phyloP scores from a whole-genome alignment of 148 eudicot genomes.

The Vaccinium myrtillus region DNA sequence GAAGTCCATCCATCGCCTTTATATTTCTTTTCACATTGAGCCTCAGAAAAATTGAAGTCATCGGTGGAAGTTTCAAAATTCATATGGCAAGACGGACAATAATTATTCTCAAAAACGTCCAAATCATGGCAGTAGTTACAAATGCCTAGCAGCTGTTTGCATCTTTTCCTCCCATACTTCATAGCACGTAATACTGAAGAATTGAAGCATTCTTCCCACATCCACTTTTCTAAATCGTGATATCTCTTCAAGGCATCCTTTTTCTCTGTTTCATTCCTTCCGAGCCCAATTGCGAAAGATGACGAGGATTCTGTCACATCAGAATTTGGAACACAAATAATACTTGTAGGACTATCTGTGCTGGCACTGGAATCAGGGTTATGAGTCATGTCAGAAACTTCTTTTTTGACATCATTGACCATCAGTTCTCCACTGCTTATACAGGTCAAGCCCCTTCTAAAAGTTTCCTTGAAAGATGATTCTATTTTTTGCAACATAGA shows the following conservation, averaged over 20 bases:
- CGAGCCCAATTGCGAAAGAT: constrained; percentile 51
- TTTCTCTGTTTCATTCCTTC: constrained; percentile 46
- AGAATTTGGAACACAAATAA: constrained; percentile 29
- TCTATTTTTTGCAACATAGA: constrained; percentile 66
- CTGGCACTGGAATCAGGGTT: constrained; percentile 31
- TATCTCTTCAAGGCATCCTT: constrained; percentile 47
- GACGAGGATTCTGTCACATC: constrained; percentile 43
- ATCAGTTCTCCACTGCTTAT: constrained; percentile 16
- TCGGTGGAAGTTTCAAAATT: constrained; percentile 22
- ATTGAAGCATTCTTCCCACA: constrained; percentile 63
- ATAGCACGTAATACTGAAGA: constrained; percentile 49
- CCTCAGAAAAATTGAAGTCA: constrained; percentile 34
- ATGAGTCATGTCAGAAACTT: constrained; percentile 30
- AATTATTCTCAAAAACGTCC: constrained; percentile 45
- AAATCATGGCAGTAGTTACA: constrained; percentile 59
- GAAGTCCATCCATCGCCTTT: constrained; percentile 29
- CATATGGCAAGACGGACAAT: constrained; percentile 60
- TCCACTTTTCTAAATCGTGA: constrained; percentile 68
- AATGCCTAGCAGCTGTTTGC: constrained; percentile 39
- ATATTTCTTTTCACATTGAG: constrained; percentile 42
- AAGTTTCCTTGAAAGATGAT: constrained; percentile 54
- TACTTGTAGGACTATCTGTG: constrained; percentile 43
- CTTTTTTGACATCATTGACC: constrained; percentile 28
- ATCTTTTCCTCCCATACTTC: constrained; percentile 55
- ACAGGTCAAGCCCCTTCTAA: constrained; percentile 34